Base-by-base conservation (phyloP, 495 filamentous ascomycete genomes). In the Lentithecium fluviatile region DNA sequence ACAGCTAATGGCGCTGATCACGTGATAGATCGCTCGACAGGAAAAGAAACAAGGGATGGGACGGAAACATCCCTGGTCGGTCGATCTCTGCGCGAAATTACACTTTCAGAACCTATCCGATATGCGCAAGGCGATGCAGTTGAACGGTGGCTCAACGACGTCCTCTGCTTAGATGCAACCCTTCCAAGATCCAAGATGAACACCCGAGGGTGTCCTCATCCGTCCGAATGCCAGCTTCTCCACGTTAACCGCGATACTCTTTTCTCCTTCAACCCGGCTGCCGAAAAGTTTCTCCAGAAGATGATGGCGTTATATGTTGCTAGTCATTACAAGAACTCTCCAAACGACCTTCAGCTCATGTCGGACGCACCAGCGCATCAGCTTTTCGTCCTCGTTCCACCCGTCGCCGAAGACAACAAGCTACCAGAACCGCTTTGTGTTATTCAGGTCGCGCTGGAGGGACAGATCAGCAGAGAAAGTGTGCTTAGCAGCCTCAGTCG, bases 261-360 rank as follows among this genome's bases (percentile, higher is more conserved):
- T 7, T 99, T 97, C 77, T 96, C 92, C 6, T 97, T 96, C 77
- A 93, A 99, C 65, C 90, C 91, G 11, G 90, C 97, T 8, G 95
- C 93, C 7, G 95, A 99, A 69, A 94, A 91, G 71, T 90, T 99
- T 75, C 79, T 99, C 46, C 95, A 97, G 70, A 89, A 96, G 62
- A 96, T 97, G 91, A 91, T 99, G 75, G 89, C 91, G 10, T 83
- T 99, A 1, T 97, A 97, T 67, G 94, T 97, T n/a, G 91, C 95
- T 17, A 93, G 88, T 70, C 92, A 97, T 71, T 97, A 99, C 78
- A 97, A 97, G 74, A 99, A 99, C 74, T 91, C 91, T 0, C 95
- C 95, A 3, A 96, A 99, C 68, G 95, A 99, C 69, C 80, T 99
- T 25, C 95, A 97, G 71, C 84, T 99, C 34, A 94, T 99, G 88